Conservation (phyloP, 139 green algal species). For the Picochlorum sp. region DNA sequence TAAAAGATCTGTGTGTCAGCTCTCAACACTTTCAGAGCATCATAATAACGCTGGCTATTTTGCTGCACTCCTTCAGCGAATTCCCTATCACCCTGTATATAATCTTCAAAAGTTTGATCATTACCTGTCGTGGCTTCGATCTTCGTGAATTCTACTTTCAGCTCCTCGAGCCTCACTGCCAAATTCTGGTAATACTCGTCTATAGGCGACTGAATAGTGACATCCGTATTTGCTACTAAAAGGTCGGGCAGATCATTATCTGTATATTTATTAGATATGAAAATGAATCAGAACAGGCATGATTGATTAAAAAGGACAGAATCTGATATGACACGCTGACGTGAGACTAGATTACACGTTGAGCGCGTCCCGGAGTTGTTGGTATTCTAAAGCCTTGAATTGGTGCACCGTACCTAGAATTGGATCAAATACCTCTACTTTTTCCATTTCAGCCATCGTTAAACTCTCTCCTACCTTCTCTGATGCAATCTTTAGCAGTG, state of each 20-base stretch:
- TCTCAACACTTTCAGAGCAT: constrained; percentile 5
- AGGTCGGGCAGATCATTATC: background rate
- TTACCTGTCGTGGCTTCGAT: background rate
- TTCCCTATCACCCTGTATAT: constrained; percentile 2
- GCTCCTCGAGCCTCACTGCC: constrained; percentile 1
- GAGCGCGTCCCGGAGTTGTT: no score
- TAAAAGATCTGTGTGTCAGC: constrained; percentile 22
- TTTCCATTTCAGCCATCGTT: no score
- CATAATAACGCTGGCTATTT: constrained; percentile 4
- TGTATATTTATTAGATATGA: background rate
- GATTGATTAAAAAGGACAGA: no score
- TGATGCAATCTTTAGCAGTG: no score
- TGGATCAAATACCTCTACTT: no score
- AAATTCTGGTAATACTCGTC: constrained; percentile 10
- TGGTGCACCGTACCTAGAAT: no score
- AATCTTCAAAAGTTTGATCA: constrained; percentile 7
- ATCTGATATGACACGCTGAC: no score
- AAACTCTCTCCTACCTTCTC: no score
- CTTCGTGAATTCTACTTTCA: constrained; percentile 4
- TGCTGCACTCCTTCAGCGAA: constrained; percentile 3
- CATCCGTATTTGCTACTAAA: constrained; percentile 1
- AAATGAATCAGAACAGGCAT: no score
- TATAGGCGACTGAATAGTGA: constrained; percentile 3
- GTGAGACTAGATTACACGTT: no score
- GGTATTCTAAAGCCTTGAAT: no score